Base-by-base conservation (phyloP, 345 rosid genomes). In the Orychophragmus violaceus region DNA sequence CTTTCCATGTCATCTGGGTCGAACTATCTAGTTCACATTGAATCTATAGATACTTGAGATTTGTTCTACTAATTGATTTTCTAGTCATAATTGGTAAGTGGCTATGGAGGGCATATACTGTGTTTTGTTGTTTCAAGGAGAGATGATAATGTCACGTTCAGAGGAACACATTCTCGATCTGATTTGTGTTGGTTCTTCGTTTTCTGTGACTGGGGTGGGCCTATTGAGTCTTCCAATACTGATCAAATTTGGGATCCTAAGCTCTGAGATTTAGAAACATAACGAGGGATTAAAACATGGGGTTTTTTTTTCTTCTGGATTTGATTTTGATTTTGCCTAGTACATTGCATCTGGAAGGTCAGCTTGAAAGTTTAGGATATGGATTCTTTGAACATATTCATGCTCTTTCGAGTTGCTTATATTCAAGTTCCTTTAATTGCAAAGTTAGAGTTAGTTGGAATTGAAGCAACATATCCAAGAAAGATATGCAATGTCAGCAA, bases 391-490 rank as follows among this genome's bases (percentile, higher is more conserved):
- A 64, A 35, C 64, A 18, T 56, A 36, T 57, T 19, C 33, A 60
- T 61, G 24, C 11, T 57, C 19, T 32, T 56, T 64, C 2, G 8
- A 21, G 62, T 45, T 61, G 13, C 18, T 35, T 59, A 8, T 56
- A 0, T 28, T 16, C 59, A 33, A 23, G 66, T 49, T 59, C 16
- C 30, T 27, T 3, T 29, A 11, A 7, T 16, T 49, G 59, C 42
- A 19, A 64, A 44, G 65, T 56, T 71, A n/a, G 25, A 58, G 54
- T 13, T 49, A 19, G 36, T 22, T 29, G 18, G 45, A 5, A 50
- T 50, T 39, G 66, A 45, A 55, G 39, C 52, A 56, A n/a, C 64
- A 46, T 25, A 63, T 71, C 70, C 59, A 27, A 64, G 76, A 64
- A 27, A 71, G 70, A 71, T 71, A 55, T 57, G 70, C 48, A 49